Conservation (phyloP, 2,329 filamentous ascomycete genomes). For the Botrytis fragariae region DNA sequence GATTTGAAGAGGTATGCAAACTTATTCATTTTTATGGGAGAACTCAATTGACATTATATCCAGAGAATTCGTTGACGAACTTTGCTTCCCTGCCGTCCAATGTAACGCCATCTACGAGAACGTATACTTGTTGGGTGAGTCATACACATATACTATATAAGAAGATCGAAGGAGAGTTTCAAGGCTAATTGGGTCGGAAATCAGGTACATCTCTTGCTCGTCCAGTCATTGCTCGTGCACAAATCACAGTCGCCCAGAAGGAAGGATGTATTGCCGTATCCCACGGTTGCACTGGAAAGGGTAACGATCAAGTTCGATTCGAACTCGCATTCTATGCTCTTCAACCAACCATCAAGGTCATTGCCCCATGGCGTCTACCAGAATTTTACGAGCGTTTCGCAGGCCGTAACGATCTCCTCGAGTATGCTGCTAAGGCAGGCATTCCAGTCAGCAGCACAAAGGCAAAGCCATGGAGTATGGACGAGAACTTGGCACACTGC, state of each 20-base stretch:
- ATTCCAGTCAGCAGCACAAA: slow-evolving; percentile 74
- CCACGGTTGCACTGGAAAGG: slow-evolving; percentile 61
- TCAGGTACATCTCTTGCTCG: slow-evolving; percentile 62
- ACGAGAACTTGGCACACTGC: slow-evolving; percentile 73
- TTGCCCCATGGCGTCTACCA: slow-evolving; percentile 72
- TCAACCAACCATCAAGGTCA: slow-evolving; percentile 65
- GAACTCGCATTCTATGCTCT: slow-evolving; percentile 61
- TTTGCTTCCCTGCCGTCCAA: slow-evolving; percentile 72
- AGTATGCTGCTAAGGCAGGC: slow-evolving; percentile 64
- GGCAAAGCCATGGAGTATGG: slow-evolving; percentile 66
- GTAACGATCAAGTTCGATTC: slow-evolving; percentile 65
- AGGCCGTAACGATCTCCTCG: slow-evolving; percentile 69
- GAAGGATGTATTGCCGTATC: slow-evolving; percentile 50
- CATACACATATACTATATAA: slow-evolving; percentile 27
- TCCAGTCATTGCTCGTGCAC: slow-evolving; percentile 66
- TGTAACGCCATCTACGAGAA: slow-evolving; percentile 71
- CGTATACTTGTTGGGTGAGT: slow-evolving; percentile 55
- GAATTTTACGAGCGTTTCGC: slow-evolving; percentile 69
- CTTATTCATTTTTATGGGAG: background rate
- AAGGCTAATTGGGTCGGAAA: background rate
- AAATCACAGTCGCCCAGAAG: slow-evolving; percentile 62
- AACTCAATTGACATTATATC: background rate
- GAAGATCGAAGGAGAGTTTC: background rate
- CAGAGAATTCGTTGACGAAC: slow-evolving; percentile 74
- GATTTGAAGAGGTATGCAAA: slow-evolving; percentile 53